Percentiles rank a stretch among this genome's conserved stretches.
These are phyloP conservation scores for Curvularia eragrostidis DNA, from an alignment of 2,329 filamentous ascomycete genomes.

Conservation along the genomic window DNA sequence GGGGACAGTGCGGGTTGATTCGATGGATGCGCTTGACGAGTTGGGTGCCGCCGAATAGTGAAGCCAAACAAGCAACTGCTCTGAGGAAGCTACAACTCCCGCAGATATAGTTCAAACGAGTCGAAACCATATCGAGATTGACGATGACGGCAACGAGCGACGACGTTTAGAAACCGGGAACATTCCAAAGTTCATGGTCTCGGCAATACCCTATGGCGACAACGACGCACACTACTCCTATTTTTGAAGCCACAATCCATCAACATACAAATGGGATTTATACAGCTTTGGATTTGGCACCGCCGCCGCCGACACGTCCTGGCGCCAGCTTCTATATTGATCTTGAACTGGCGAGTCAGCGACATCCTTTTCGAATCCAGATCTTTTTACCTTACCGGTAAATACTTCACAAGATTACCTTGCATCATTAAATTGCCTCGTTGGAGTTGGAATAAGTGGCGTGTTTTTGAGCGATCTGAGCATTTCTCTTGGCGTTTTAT, in stretches of 20 bases:
- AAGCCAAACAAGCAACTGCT: not conserved
- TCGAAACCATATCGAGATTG: not conserved
- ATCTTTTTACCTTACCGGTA: not conserved
- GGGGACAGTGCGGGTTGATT: not conserved
- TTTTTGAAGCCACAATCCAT: not conserved
- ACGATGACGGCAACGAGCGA: not conserved
- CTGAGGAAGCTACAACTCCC: not conserved
- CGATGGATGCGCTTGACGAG: constrained; percentile 12
- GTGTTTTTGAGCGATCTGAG: not conserved
- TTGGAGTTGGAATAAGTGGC: not conserved
- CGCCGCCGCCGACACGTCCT: not conserved
- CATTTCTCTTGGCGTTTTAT: not conserved
- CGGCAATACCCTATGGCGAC: not conserved
- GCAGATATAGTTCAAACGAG: not conserved
- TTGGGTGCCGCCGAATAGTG: not conserved
- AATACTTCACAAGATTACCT: not conserved
- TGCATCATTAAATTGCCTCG: not conserved
- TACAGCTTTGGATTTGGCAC: not conserved
- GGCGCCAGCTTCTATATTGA: not conserved
- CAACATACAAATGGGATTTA: not conserved
- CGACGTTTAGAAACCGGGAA: not conserved
- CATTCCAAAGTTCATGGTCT: not conserved
- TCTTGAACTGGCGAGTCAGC: not conserved
- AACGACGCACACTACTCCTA: not conserved
- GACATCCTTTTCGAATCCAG: not conserved